Base-by-base conservation (phyloP, 108 stramenopile genomes). In the Schizochytrium sp. region DNA sequence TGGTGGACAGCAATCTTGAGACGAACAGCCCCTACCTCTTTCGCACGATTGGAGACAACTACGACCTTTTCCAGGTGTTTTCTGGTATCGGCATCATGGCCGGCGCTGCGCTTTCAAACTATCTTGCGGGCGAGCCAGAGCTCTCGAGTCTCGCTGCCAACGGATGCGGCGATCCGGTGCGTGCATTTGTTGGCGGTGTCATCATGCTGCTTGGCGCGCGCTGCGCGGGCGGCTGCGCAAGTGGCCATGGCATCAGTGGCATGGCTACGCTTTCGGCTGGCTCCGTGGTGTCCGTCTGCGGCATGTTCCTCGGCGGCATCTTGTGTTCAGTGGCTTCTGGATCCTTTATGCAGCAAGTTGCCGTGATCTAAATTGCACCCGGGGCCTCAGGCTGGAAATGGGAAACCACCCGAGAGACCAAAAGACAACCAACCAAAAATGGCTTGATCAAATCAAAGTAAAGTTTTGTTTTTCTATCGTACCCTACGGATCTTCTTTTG, bases 231-330 rank as follows among this genome's bases (percentile, higher is more conserved):
- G 87, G 87, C 16, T 87, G 87, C 87, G 57, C 87, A 43, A 57
- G 53, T n/a, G 87, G 87, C 41, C 87, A 87, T 44, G 87, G 87
- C 58, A 87, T 87, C 58, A 87, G 28, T 4, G 87, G 87, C 43
- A 57, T 48, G 25, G 58, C 53, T 58, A 55, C 53, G 28, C 57
- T 23, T 4, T 48, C 45, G 19, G 53, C 57, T 21, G 34, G 21
- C n/a, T 58, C 58, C n/a, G 19, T 87, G 8, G 87, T 87, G 16
- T n/a, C 53, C 41, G 58, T 87, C 87, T 55, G 53, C 28, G 87
- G 45, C 41, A 87, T 87, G 21, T 87, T 87, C 57, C 23, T 23
- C 19, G 87, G 87, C 44, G 87, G 58, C 58, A 87, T 87, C 6
- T 10, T 58, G 0, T 23, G 21, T 29, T 55, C 87, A 18, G 5